Evolutionary conservation across 2,329 filamentous ascomycete genomes (phyloP).

Genomic region (Colletotrichum sidae): DNA sequence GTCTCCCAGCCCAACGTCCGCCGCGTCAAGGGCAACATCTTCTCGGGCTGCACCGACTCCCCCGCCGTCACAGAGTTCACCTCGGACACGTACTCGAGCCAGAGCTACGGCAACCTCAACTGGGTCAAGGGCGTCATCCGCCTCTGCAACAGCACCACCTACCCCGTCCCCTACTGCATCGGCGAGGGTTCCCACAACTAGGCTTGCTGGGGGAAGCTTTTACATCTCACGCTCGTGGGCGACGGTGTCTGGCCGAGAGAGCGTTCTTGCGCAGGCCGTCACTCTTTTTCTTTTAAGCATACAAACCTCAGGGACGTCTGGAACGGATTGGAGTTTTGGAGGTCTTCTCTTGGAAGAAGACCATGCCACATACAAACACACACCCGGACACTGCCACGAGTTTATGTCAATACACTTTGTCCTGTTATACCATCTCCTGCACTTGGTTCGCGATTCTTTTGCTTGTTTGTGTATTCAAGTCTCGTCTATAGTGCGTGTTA

Average conservation of each 20-base stretch:
- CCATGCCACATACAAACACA: background rate
- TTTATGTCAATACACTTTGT: slow-evolving; percentile 27
- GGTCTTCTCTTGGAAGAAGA: slow-evolving; percentile 28
- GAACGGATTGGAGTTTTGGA: slow-evolving; percentile 32
- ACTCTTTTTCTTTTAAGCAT: slow-evolving; percentile 2
- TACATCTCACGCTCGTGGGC: background rate
- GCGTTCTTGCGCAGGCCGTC: slow-evolving; percentile 3
- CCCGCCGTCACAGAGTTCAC: slow-evolving; percentile 43
- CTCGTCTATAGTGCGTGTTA: slow-evolving; percentile 4
- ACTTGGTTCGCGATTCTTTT: slow-evolving; percentile 22
- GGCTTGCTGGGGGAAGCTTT: background rate
- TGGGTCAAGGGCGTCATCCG: slow-evolving; percentile 55
- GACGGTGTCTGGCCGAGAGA: slow-evolving; percentile 6
- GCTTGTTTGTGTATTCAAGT: slow-evolving; percentile 19
- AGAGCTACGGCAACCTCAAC: slow-evolving; percentile 45
- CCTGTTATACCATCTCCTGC: slow-evolving; percentile 24
- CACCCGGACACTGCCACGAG: slow-evolving; percentile 24
- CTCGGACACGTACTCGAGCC: slow-evolving; percentile 48
- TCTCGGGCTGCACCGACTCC: slow-evolving; percentile 48
- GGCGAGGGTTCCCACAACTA: slow-evolving; percentile 44
- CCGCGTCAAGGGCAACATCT: slow-evolving; percentile 48
- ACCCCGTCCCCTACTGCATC: slow-evolving; percentile 51
- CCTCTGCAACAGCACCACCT: slow-evolving; percentile 49
- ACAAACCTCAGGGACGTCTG: slow-evolving; percentile 30
- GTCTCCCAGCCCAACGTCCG: slow-evolving; percentile 51